Percentiles rank a stretch among this genome's conserved stretches.
Evolutionary conservation across 202 grass and related monocot species (phyloP).

Genomic region (Dendrocalamus latiflorus): DNA sequence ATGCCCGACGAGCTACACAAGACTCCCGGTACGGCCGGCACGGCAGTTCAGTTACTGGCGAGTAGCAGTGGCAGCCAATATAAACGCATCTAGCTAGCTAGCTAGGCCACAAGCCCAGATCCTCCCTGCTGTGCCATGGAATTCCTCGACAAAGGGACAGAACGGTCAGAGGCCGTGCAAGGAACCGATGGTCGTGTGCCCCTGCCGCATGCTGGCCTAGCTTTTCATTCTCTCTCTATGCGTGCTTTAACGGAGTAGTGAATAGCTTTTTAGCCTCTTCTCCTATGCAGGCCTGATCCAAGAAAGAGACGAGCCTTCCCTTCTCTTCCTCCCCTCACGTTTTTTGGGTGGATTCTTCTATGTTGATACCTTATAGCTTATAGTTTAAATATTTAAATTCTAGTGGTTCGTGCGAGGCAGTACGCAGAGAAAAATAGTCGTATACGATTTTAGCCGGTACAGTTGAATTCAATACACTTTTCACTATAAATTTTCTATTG

Average conservation of each 20-base stretch:
- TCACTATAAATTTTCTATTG: too few species aligned
- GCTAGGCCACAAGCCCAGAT: not conserved
- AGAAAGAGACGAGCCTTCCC: constrained; percentile 39
- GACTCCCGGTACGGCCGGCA: not conserved
- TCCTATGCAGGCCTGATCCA: constrained; percentile 66
- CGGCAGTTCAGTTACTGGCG: not conserved
- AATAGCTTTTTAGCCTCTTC: constrained; percentile 18
- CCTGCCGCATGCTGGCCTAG: not conserved
- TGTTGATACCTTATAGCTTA: too few species aligned
- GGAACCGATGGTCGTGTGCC: constrained; percentile 33
- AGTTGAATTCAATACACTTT: too few species aligned
- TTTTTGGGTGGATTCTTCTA: too few species aligned
- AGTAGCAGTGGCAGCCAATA: constrained; percentile 17
- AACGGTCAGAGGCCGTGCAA: constrained; percentile 49
- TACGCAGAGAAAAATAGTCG: too few species aligned
- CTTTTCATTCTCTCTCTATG: not conserved
- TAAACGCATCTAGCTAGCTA: not conserved
- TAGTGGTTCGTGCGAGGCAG: too few species aligned
- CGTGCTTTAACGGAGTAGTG: constrained; percentile 13
- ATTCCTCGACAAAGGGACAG: constrained; percentile 78
- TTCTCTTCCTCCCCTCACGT: constrained; percentile 21
- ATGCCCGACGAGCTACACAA: not conserved
- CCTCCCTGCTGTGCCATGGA: constrained; percentile 41
- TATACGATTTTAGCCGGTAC: too few species aligned
- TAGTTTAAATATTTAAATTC: too few species aligned